Conservation (phyloP, 768 basidiomycete genomes). For the Russula olivacea region DNA sequence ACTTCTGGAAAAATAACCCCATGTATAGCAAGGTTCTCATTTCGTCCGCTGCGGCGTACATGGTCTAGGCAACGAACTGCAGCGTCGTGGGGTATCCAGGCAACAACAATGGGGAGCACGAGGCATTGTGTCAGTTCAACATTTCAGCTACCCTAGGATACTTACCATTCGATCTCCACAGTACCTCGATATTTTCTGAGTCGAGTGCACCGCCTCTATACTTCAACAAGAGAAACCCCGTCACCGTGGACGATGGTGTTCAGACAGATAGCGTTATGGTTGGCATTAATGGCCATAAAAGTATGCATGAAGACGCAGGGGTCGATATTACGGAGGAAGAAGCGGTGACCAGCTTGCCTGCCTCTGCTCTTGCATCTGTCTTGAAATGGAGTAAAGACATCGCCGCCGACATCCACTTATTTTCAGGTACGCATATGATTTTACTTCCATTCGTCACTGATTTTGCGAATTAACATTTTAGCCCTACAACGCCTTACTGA, state of each 20-base stretch:
- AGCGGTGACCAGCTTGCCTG: slow-evolving; percentile 48
- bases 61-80: slow-evolving; percentile 60
- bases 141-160: slow-evolving; percentile 1
- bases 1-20: not conserved
- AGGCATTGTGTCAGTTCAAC: slow-evolving; percentile 54
- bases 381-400: slow-evolving; percentile 73
- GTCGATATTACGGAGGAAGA: slow-evolving; percentile 44
- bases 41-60: slow-evolving; percentile 60
- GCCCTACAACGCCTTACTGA: slow-evolving; percentile 66
- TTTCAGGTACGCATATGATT: slow-evolving; percentile 41
- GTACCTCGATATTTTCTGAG: slow-evolving; percentile 45
- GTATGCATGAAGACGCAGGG: slow-evolving; percentile 32
- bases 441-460: slow-evolving; percentile 13
- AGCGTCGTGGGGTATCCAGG: slow-evolving; percentile 56
- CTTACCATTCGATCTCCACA: slow-evolving; percentile 26
- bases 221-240: slow-evolving; percentile 49
- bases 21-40: slow-evolving; percentile 59
- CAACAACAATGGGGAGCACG: slow-evolving; percentile 70
- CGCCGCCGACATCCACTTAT: slow-evolving; percentile 64
- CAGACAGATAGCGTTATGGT: slow-evolving; percentile 44
- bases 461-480: slow-evolving; percentile 22
- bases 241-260: slow-evolving; percentile 55
- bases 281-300: slow-evolving; percentile 32
- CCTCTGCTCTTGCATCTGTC: slow-evolving; percentile 60
- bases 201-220: slow-evolving; percentile 42